These are phyloP conservation scores for Schwanniomyces polymorphus DNA, from an alignment of 805 yeast species.

Conservation along the genomic window DNA sequence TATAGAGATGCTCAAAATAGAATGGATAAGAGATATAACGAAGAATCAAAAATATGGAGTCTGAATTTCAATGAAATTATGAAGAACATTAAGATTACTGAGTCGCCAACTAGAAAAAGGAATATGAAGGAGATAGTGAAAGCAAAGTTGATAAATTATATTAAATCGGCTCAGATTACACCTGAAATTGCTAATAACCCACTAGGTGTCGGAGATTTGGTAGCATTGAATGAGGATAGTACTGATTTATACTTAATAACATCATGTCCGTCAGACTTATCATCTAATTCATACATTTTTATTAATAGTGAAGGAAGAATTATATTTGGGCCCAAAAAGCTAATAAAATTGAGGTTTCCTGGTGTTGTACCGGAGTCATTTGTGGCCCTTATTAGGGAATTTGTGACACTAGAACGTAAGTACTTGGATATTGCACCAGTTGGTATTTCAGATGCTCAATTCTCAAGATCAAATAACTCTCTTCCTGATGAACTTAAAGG, in stretches of 20 bases:
- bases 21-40: conserved; percentile 15
- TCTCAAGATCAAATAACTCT: conserved; percentile 21
- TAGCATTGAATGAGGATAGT: conserved; percentile 47
- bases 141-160: conserved; percentile 1
- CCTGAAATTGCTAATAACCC: conserved; percentile 13
- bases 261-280: conserved; percentile 47
- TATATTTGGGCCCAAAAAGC: conserved; percentile 43
- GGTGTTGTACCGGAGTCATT: conserved; percentile 39
- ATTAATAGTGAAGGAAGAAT: conserved; percentile 59
- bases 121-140: neutral
- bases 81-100: neutral
- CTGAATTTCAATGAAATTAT: conserved; percentile 2
- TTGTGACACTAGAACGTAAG: conserved; percentile 32
- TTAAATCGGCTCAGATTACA: conserved; percentile 16
- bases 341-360: conserved; percentile 56
- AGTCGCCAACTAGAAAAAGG: neutral
- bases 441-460: conserved; percentile 33
- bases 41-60: conserved; percentile 20
- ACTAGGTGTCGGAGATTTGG: conserved; percentile 61
- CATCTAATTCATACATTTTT: conserved; percentile 58
- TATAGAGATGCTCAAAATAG: conserved; percentile 14
- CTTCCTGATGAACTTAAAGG: conserved; percentile 16
- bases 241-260: conserved; percentile 55
- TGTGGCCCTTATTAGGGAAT: conserved; percentile 13
- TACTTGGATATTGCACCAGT: conserved; percentile 34